A percentile compares a stretch with the other conserved stretches of the same genome.
Conservation (phyloP, 371 early-diverging fungal genomes). For the Chytridium lagenaria region DNA sequence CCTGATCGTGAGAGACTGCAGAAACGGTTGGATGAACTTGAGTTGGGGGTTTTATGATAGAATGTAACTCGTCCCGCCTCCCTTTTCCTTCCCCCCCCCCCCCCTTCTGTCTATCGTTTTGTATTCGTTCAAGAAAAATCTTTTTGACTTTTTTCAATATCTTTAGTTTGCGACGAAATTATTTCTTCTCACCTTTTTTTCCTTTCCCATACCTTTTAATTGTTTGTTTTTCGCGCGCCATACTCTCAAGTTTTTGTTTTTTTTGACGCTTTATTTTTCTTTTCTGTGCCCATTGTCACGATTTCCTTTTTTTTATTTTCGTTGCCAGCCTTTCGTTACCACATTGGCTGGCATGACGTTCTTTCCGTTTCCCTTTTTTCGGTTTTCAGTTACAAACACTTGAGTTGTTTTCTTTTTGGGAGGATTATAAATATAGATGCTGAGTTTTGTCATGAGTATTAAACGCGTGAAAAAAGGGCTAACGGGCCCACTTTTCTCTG, state of each 20-base stretch:
- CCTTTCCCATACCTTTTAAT: neutral
- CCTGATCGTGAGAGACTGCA: slow-evolving; percentile 19
- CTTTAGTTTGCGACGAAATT: neutral
- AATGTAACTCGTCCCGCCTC: no score
- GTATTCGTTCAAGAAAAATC: no score
- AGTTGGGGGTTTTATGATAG: slow-evolving; percentile 20
- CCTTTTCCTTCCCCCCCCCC: neutral
- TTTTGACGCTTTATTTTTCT: neutral
- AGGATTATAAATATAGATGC: no score
- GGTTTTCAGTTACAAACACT: neutral
- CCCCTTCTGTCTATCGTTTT: no score
- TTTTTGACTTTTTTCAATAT: neutral
- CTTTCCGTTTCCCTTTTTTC: neutral
- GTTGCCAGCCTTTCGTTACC: neutral
- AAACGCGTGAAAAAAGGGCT: no score
- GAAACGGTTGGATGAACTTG: slow-evolving; percentile 23
- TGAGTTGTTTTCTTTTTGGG: no score
- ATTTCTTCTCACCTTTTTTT: neutral
- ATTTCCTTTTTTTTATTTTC: slow-evolving; percentile 11
- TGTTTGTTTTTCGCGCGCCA: no score
- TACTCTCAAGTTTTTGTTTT: neutral
- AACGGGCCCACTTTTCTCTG: no score
- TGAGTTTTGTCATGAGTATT: no score
- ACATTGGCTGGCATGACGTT: neutral
- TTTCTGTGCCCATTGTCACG: neutral